Evolutionary conservation across 805 yeast species (phyloP).

Genomic region (Ascoidea tarda): DNA sequence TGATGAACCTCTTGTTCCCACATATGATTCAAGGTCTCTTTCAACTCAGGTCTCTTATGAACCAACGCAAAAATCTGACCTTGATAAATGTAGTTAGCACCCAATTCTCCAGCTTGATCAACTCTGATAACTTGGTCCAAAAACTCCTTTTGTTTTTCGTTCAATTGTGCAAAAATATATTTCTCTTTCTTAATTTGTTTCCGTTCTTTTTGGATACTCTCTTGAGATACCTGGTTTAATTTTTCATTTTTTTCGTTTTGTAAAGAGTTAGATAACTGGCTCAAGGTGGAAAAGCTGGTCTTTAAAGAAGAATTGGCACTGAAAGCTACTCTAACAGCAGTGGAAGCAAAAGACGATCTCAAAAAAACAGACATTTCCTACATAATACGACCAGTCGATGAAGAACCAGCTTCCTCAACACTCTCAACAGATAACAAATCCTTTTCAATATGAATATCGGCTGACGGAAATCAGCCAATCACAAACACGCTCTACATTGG

Average conservation of each 20-base stretch:
- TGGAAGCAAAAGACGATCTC: too few relatives aligned
- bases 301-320: background rate
- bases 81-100: conserved; percentile 84
- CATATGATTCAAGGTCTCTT: conserved; percentile 81
- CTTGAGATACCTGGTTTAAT: background rate
- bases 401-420: too few relatives aligned
- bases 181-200: background rate
- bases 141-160: conserved; percentile 50
- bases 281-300: background rate
- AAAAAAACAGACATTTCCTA: too few relatives aligned
- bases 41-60: conserved; percentile 56
- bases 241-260: background rate
- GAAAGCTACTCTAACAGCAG: background rate
- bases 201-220: background rate
- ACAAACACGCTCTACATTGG: too few relatives aligned
- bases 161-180: conserved; percentile 16
- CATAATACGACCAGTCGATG: too few relatives aligned
- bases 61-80: conserved; percentile 79
- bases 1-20: conserved; percentile 97
- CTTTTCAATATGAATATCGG: too few relatives aligned
- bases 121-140: conserved; percentile 71
- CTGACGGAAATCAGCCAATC: too few relatives aligned
- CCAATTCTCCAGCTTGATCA: conserved; percentile 96
- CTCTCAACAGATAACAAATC: too few relatives aligned
- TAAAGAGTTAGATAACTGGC: background rate